These are phyloP conservation scores for Amanita phalloides DNA, from an alignment of 768 basidiomycete genomes.

Conservation along the genomic window DNA sequence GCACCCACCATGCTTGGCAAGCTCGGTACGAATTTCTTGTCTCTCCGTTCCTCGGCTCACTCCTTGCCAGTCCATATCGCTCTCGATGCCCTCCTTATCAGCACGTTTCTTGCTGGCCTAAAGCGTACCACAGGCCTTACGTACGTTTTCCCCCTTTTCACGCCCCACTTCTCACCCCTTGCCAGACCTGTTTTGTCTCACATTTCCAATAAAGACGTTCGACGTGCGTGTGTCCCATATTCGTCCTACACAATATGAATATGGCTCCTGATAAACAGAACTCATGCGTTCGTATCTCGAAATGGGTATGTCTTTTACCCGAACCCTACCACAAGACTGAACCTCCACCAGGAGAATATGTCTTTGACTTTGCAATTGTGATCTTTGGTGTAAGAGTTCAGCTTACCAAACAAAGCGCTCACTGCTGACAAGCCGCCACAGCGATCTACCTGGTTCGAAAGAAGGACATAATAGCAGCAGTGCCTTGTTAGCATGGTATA, in stretches of 20 bases:
- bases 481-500: neutral
- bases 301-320: constrained; percentile 39
- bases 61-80: constrained; percentile 44
- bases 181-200: constrained; percentile 60
- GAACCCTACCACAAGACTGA: neutral
- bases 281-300: constrained; percentile 71
- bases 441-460: constrained; percentile 70
- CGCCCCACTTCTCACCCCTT: neutral
- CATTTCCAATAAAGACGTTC: constrained; percentile 83
- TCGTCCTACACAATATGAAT: neutral
- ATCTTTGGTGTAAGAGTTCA: constrained; percentile 57
- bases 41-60: constrained; percentile 3
- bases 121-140: constrained; percentile 78
- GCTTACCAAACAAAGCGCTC: neutral
- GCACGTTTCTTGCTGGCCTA: constrained; percentile 77
- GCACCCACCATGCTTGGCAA: constrained; percentile 45
- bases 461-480: constrained; percentile 23
- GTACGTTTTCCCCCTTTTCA: constrained; percentile 32
- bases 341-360: constrained; percentile 59
- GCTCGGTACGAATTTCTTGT: constrained; percentile 24
- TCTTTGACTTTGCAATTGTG: constrained; percentile 81
- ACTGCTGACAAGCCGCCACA: constrained; percentile 15
- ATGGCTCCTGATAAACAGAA: constrained; percentile 28
- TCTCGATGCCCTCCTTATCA: constrained; percentile 70
- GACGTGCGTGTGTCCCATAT: constrained; percentile 43